A percentile compares a stretch with the other conserved stretches of the same genome.
Conservation (phyloP, 2,329 filamentous ascomycete genomes). For the Chalaropsis thielavioides region DNA sequence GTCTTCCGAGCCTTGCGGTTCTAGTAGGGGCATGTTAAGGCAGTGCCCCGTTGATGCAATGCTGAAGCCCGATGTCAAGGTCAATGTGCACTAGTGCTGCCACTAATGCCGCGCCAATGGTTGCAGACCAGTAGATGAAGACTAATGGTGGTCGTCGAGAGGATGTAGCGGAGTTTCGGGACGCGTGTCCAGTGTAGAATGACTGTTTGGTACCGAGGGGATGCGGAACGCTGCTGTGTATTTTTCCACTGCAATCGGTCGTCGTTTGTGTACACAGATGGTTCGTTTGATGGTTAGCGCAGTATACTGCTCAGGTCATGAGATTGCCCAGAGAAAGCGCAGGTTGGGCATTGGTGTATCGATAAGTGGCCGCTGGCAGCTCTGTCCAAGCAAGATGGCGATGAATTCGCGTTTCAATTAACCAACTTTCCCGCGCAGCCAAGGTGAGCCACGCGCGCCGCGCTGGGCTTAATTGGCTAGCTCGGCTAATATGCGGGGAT, state of each 20-base stretch:
- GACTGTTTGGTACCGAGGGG: neutral
- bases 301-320: too few relatives aligned
- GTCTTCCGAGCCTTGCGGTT: constrained; percentile 23
- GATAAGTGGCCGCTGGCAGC: too few relatives aligned
- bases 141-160: neutral
- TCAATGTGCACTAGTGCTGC: neutral
- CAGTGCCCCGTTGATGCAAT: neutral
- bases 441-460: neutral
- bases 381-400: too few relatives aligned
- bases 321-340: too few relatives aligned
- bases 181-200: neutral
- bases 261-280: neutral
- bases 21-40: constrained; percentile 32
- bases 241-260: neutral
- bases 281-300: neutral
- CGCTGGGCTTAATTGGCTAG: neutral
- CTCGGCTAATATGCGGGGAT: constrained; percentile 1
- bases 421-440: too few relatives aligned
- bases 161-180: neutral
- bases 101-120: neutral
- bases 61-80: neutral
- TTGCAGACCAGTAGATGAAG: neutral
- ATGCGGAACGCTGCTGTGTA: neutral
- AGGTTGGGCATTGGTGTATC: too few relatives aligned
- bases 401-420: too few relatives aligned